Evolutionary conservation across 2,329 filamentous ascomycete genomes (phyloP), one percentile per base, ranked within the genome.

Genomic region (Apiospora pterosperma): DNA sequence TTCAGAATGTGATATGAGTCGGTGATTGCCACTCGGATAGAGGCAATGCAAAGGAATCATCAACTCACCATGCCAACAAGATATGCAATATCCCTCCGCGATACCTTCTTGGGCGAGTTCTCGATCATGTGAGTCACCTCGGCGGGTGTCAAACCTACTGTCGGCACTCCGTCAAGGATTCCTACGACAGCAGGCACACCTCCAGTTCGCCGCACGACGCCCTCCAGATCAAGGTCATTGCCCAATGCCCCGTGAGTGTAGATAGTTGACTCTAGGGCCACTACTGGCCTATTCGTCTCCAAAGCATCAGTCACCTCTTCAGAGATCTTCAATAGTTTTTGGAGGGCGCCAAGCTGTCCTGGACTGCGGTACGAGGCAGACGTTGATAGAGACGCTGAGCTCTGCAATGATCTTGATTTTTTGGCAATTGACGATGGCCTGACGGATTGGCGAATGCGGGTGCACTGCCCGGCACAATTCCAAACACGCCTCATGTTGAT

Each of bases 201-300:
- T 42, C 96, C 96, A 77, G 93, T 86, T 44, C 84, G 82, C 58
- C 96, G 90, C 61, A 98, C 91, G 44, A 96, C 84, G 14, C 89
- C 88, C 74, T 97, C 92, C 66, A 98, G 86, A 59, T 90, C 85
- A 23, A 87, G 80, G 58, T 85, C 83, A 38, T 88, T 86, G n/a
- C 92, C 92, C 16, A 99, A 83, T 25, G 91, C 89, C 44, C 93
- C 94, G 79, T 99, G 96, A 1, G 96, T 99, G 78, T 99, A 98
- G 71, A 99, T 98, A 5, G 96, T 97, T 2, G 92, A 93, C 78
- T 99, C 96, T 5, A 99, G 84, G 19, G 95, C 96, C 12, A 99
- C 94, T 4, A 99, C 90, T 0, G 96, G 95, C 72, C 88, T 89
- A 64, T 89, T 88, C 14, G 87, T 85, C 48, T 87, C 82, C 59